Evolutionary conservation across 352 stramenopile species (phyloP).

Genomic region (Achlya hypogyna): DNA sequence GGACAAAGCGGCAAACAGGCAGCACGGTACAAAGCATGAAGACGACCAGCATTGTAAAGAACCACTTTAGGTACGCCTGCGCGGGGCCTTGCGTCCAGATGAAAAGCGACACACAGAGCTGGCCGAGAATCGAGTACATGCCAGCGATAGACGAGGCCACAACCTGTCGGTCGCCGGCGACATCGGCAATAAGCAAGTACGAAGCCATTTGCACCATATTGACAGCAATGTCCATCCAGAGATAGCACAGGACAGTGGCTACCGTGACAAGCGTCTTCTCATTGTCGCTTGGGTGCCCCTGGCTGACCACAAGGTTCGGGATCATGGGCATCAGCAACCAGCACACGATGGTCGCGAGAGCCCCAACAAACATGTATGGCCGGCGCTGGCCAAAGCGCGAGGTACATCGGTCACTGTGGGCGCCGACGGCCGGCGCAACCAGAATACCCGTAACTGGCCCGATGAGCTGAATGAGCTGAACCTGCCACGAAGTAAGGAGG

Average conservation of each 20-base stretch:
- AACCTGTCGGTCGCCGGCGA: slow-evolving; percentile 60
- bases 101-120: slow-evolving; percentile 58
- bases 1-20: slow-evolving; percentile 51
- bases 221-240: slow-evolving; percentile 76
- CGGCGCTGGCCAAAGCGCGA: slow-evolving; percentile 50
- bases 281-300: slow-evolving; percentile 27
- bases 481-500: slow-evolving; percentile 50
- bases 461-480: slow-evolving; percentile 68
- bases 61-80: slow-evolving; percentile 51
- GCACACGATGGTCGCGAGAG: slow-evolving; percentile 50
- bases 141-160: slow-evolving; percentile 54
- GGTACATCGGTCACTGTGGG: slow-evolving; percentile 50
- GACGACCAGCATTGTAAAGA: slow-evolving; percentile 58
- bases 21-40: slow-evolving; percentile 56
- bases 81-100: slow-evolving; percentile 60
- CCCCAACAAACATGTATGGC: slow-evolving; percentile 53
- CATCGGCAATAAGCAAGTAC: slow-evolving; percentile 65
- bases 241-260: slow-evolving; percentile 68
- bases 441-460: slow-evolving; percentile 62
- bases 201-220: slow-evolving; percentile 70
- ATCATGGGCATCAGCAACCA: slow-evolving; percentile 61
- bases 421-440: slow-evolving; percentile 54
- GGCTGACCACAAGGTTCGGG: slow-evolving; percentile 32
- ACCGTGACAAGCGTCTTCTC: slow-evolving; percentile 37
- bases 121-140: slow-evolving; percentile 53